Evolutionary conservation across 2,329 filamentous ascomycete species (phyloP).

Genomic region (Sclerotinia subarctica): DNA sequence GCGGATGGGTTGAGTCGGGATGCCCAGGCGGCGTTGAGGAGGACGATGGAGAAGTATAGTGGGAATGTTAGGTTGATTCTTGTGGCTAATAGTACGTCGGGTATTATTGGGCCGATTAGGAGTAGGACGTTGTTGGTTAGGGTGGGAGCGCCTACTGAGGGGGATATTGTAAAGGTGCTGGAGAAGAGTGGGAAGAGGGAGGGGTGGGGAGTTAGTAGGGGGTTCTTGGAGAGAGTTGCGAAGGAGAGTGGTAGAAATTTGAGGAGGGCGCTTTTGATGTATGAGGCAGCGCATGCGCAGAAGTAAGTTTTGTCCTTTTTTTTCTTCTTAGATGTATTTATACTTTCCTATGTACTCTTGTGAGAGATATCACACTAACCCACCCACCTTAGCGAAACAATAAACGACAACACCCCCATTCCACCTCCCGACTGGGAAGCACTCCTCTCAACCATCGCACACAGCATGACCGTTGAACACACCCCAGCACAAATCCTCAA

Average conservation of each 20-base stretch:
- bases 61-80: constrained; percentile 90
- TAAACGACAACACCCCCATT: constrained; percentile 82
- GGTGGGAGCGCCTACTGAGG: constrained; percentile 82
- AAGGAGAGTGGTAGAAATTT: constrained; percentile 88
- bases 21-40: constrained; percentile 87
- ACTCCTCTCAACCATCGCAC: constrained; percentile 82
- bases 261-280: constrained; percentile 88
- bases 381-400: constrained; percentile 67
- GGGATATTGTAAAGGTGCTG: constrained; percentile 78
- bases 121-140: constrained; percentile 87
- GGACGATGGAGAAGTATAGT: constrained; percentile 99
- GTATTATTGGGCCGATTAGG: constrained; percentile 98
- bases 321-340: too few relatives aligned
- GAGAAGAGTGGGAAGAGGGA: constrained; percentile 71
- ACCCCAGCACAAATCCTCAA: constrained; percentile 85
- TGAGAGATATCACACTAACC: background rate
- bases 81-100: constrained; percentile 91
- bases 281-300: constrained; percentile 93
- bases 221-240: constrained; percentile 80
- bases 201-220: constrained; percentile 73
- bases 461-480: constrained; percentile 89
- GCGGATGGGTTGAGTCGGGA: constrained; percentile 91
- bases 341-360: background rate
- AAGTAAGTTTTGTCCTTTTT: constrained; percentile 61
- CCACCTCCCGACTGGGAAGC: constrained; percentile 97